Percentiles rank a stretch among this genome's conserved stretches.
phyloP scores from a whole-genome alignment of 805 yeast species.

The Priceomyces castillae region DNA sequence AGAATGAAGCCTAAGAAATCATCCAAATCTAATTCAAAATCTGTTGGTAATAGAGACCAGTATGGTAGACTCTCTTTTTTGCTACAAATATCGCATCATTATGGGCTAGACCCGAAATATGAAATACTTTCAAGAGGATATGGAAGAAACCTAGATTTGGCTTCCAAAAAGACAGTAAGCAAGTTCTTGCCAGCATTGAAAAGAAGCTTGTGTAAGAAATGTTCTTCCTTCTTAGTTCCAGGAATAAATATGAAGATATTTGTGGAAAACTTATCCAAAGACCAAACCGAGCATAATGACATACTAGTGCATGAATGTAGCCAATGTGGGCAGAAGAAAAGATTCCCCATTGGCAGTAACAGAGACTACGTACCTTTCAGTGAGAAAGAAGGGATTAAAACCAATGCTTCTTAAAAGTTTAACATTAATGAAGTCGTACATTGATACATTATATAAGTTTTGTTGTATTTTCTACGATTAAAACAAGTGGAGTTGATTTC shows the following conservation, averaged over 20 bases:
- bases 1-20: slow-evolving; percentile 9
- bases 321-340: slow-evolving; percentile 49
- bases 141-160: slow-evolving; percentile 52
- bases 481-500: neutral
- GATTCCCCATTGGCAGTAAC: slow-evolving; percentile 63
- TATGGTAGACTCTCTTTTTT: slow-evolving; percentile 58
- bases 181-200: slow-evolving; percentile 64
- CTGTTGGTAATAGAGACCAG: slow-evolving; percentile 54
- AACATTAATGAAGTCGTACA: neutral
- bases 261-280: slow-evolving; percentile 43
- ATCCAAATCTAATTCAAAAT: slow-evolving; percentile 30
- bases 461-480: neutral
- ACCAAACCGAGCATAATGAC: slow-evolving; percentile 36
- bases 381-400: slow-evolving; percentile 31
- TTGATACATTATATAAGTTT: neutral
- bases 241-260: slow-evolving; percentile 41
- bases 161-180: slow-evolving; percentile 66
- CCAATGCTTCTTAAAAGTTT: neutral
- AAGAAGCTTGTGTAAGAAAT: slow-evolving; percentile 66
- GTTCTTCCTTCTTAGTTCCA: slow-evolving; percentile 51
- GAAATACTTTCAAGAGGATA: slow-evolving; percentile 54
- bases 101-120: slow-evolving; percentile 28
- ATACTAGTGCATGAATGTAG: slow-evolving; percentile 48
- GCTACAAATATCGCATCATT: slow-evolving; percentile 50
- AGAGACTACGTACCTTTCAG: slow-evolving; percentile 47